A percentile compares a stretch with the other conserved stretches of the same genome.
phyloP scores from a whole-genome alignment of 805 yeast species.

The Wickerhamiella nectarea region DNA sequence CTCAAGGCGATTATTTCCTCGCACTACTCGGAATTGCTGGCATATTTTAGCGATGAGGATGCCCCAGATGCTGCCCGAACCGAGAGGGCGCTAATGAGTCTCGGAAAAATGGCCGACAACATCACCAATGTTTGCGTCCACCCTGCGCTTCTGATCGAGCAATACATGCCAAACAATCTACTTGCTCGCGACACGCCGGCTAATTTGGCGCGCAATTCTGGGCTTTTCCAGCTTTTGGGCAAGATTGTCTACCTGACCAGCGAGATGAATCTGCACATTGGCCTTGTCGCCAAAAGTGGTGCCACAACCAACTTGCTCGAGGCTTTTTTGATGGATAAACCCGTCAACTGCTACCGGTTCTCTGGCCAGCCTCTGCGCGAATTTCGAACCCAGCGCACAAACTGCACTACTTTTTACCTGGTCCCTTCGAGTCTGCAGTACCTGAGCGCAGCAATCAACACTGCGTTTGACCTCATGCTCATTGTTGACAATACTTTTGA shows the following conservation, averaged over 20 bases:
- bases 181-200: conserved; percentile 6
- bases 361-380: conserved; percentile 36
- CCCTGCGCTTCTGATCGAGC: conserved; percentile 74
- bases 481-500: conserved; percentile 52
- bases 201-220: conserved; percentile 40
- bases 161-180: conserved; percentile 48
- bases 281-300: conserved; percentile 56
- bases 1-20: conserved; percentile 84
- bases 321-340: conserved; percentile 61
- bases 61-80: conserved; percentile 49
- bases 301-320: conserved; percentile 64
- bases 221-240: conserved; percentile 56
- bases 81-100: conserved; percentile 12
- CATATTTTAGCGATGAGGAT: conserved; percentile 53
- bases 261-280: conserved; percentile 38
- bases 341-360: conserved; percentile 48
- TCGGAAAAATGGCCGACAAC: conserved; percentile 61
- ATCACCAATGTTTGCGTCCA: conserved; percentile 74
- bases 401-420: conserved; percentile 30
- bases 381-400: conserved; percentile 11
- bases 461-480: conserved; percentile 43
- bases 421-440: conserved; percentile 31
- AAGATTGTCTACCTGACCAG: conserved; percentile 47
- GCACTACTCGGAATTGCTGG: conserved; percentile 80
- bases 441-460: conserved; percentile 19